Conservation (phyloP, 345 rosid genomes). For the Cardamine occulta region DNA sequence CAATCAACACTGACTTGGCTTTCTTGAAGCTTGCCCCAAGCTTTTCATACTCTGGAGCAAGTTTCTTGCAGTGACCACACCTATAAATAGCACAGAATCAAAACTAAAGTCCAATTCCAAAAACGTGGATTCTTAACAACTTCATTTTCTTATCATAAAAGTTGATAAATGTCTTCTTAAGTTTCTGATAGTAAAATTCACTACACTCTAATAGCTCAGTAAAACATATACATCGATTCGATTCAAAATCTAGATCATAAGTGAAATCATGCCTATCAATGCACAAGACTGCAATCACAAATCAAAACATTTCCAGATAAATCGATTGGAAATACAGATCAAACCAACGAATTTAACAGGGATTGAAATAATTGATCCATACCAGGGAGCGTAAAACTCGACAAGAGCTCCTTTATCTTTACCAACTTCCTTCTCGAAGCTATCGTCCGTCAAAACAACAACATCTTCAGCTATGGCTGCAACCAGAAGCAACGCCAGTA, state of each 20-base stretch:
- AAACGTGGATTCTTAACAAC: background rate
- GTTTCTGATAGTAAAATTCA: background rate
- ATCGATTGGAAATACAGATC: conserved; percentile 11
- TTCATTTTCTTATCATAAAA: background rate
- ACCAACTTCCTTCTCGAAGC: conserved; percentile 95
- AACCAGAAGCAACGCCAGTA: conserved; percentile 53
- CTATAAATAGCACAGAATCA: conserved; percentile 42
- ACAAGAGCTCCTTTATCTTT: conserved; percentile 90
- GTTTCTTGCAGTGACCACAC: conserved; percentile 99
- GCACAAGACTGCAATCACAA: conserved; percentile 3
- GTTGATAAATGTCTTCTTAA: background rate
- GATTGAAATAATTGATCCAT: conserved; percentile 24
- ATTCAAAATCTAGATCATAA: background rate
- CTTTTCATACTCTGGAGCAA: conserved; percentile 95
- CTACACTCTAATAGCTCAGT: background rate
- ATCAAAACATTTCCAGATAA: conserved; percentile 18
- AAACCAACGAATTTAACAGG: conserved; percentile 2
- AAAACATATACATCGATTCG: background rate
- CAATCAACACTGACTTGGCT: conserved; percentile 84
- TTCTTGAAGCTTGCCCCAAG: conserved; percentile 91
- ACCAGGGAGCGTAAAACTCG: conserved; percentile 99
- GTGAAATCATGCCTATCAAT: background rate
- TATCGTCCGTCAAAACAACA: conserved; percentile 80
- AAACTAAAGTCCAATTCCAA: background rate
- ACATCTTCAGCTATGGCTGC: conserved; percentile 84